phyloP scores from a whole-genome alignment of 1,284 basidiomycete species.

The Leccinum cinnamomeum region DNA sequence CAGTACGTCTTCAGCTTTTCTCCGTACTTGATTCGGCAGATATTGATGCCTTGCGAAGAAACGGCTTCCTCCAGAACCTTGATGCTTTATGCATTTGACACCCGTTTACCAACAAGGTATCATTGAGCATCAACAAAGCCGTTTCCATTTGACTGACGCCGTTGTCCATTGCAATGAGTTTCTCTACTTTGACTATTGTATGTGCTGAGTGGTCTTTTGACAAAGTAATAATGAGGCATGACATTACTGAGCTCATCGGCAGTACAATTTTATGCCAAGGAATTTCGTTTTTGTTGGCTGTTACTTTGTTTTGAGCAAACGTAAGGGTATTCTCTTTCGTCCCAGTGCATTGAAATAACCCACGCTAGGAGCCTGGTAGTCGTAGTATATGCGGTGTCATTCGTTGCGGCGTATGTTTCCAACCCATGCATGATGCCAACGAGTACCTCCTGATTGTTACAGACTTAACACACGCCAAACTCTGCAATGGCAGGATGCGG shows the following conservation, averaged over 20 bases:
- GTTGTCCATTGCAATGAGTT: conserved; percentile 43
- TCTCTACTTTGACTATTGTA: conserved; percentile 59
- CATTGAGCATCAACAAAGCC: no score
- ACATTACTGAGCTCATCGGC: not conserved
- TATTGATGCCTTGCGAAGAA: no score
- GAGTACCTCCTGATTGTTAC: conserved; percentile 5
- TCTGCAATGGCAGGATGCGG: conserved; percentile 46
- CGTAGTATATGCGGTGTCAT: conserved; percentile 66
- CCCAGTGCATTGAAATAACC: not conserved
- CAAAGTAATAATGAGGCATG: not conserved
- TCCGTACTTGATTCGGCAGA: no score
- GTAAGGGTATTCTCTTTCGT: conserved; percentile 38
- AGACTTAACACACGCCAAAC: conserved; percentile 53
- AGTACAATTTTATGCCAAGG: conserved; percentile 52
- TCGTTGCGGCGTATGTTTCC: conserved; percentile 58
- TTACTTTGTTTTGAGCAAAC: conserved; percentile 65
- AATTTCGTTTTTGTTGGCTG: conserved; percentile 53
- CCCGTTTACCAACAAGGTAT: no score
- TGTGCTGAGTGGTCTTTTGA: conserved; percentile 1
- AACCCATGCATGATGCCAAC: not conserved
- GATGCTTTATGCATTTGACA: no score
- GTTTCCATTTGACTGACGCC: no score
- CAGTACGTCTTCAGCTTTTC: no score
- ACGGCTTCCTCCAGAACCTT: no score
- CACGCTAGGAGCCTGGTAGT: not conserved